Evolutionary conservation across 495 filamentous ascomycete genomes (phyloP).

Genomic region (Copromyces sp.): DNA sequence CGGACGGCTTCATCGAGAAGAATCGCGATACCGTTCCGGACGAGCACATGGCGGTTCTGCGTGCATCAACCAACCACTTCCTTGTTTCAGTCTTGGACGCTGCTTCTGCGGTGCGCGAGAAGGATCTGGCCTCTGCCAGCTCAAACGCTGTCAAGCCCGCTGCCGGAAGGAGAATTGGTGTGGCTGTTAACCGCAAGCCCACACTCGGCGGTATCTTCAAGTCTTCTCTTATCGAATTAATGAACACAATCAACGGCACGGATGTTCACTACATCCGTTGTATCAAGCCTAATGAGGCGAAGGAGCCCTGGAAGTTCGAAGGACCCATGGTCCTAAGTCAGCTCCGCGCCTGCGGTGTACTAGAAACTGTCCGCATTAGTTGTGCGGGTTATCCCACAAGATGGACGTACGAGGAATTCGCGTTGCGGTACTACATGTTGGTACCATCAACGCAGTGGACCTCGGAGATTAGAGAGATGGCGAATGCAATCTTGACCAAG

Average conservation of each 20-base stretch:
- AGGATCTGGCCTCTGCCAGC: constrained; percentile 60
- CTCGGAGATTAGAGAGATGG: constrained; percentile 86
- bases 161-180: constrained; percentile 73
- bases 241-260: constrained; percentile 94
- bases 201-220: constrained; percentile 98
- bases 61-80: constrained; percentile 75
- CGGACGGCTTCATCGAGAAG: constrained; percentile 99
- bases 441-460: constrained; percentile 88
- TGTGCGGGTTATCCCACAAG: constrained; percentile 95
- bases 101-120: constrained; percentile 78
- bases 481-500: constrained; percentile 78
- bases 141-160: constrained; percentile 60
- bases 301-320: constrained; percentile 96
- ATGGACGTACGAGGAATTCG: constrained; percentile 99
- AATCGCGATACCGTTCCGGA: constrained; percentile 98
- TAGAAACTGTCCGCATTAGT: constrained; percentile 96
- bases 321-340: constrained; percentile 98
- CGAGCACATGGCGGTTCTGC: constrained; percentile 90
- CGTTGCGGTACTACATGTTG: constrained; percentile 95
- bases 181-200: constrained; percentile 89
- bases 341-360: constrained; percentile 93
- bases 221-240: constrained; percentile 93
- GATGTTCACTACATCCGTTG: constrained; percentile 99
- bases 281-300: constrained; percentile 98
- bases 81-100: constrained; percentile 75